Evolutionary conservation across 768 basidiomycete species (phyloP), one percentile per base, ranked within the genome.

Genomic region (Chalciporus pseudorubinellus): DNA sequence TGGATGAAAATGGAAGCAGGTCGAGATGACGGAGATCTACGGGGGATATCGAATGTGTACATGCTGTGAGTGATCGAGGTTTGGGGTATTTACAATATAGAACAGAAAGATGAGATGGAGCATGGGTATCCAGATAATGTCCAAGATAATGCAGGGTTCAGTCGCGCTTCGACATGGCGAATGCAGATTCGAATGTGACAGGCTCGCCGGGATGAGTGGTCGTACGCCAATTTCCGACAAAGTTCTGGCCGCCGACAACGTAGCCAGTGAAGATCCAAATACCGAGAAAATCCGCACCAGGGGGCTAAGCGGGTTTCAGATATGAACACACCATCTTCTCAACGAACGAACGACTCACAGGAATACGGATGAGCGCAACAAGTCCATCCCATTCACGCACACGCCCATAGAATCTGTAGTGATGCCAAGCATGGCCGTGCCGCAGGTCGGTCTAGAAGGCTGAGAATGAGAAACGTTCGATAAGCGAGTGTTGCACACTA

Each of bases 201-300:
- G 72, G 47, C 62, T 65, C 34, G 75, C 77, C 58, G 24, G 60
- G 52, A 28, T 68, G 60, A 1, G 40, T 0, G 2, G 72, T 70
- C 41, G 67, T 67, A 26, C 88, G 74, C 89, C 88, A 89, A 50
- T 82, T 83, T 5, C 89, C 89, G 14, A 87, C 85, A 53, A 89
- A 79, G 50, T 78, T 86, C 51, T 77, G 68, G 9, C 78, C 79
- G 0, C 81, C 85, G 6, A 84, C 77, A 42, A 91, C 55, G 62
- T 89, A 90, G 6, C 89, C 89, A 28, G 82, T 85, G 57, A 89
- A 83, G 38, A 89, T 74, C 60, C 69, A 71, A 13, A 45, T 7
- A 47, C 66, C 65, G 1, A 63, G 61, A 5, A 48, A 8, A 34
- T 33, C 13, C 6, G n/a, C 3, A 11, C 57, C 16, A 22, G 38